Evolutionary conservation across 1,284 basidiomycete species (phyloP), one percentile per base, ranked within the genome.

Genomic region (Ganoderma lingzhi): DNA sequence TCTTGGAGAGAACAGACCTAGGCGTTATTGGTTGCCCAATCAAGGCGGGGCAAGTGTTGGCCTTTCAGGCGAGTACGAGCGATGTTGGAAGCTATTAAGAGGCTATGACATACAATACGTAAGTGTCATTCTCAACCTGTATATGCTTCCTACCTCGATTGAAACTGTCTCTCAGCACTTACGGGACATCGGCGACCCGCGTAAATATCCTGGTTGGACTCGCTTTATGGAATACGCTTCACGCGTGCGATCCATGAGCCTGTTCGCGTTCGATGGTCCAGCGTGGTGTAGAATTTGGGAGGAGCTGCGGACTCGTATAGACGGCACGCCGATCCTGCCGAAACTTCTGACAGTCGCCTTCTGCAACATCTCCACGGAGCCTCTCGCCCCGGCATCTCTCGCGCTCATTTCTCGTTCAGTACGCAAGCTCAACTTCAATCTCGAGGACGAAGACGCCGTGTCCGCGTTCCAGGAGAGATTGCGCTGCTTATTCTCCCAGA

Each of bases 201-300:
- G 45, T n/a, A 19, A 8, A 48, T 19, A n/a, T n/a, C 45, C 17
- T 48, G 19, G 23, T 6, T 48, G 45, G 45, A 3, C 45, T n/a
- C 45, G 45, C 6, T 48, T 48, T 19, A 6, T n/a, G 6, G 19
- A 51, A 10, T 51, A 51, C n/a, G 48, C 48, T 5, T 51, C 48
- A 23, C 23, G 23, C 10, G n/a, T 51, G 6, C 48, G n/a, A 1
- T 9, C 48, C n/a, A 51, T 51, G 5, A 51, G n/a, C 23, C 10
- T 51, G n/a, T 51, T 51, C 48, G n/a, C 48, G 19, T 51, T 51
- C 23, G 48, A 51, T 51, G 48, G 48, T 10, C 48, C 48, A 28
- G 23, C n/a, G 48, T 51, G 48, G 48, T 51, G n/a, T 8, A 10
- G 23, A 4, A 6, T 51, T 10, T 51, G 48, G 48, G 48, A 51